These are phyloP conservation scores for Microdochium trichocladiopsis DNA, from an alignment of 2,329 filamentous ascomycete species.

Conservation along the genomic window DNA sequence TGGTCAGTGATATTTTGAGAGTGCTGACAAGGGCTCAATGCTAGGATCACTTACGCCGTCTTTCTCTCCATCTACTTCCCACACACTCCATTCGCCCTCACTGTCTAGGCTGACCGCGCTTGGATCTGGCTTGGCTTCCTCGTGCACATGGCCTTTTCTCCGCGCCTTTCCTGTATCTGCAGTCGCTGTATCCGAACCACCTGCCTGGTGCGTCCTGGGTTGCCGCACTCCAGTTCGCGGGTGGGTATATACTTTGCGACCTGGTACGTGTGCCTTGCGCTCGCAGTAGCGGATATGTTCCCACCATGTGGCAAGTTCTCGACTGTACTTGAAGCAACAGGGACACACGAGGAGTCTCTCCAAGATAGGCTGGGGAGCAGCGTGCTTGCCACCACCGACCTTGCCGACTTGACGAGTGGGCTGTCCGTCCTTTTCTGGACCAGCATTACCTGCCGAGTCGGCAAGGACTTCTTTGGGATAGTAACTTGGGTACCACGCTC, in stretches of 20 bases:
- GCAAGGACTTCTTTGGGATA: conserved; percentile 68
- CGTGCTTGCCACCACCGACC: conserved; percentile 23
- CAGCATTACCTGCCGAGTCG: conserved; percentile 28
- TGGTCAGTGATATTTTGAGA: conserved; percentile 1
- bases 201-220: conserved; percentile 24
- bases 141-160: conserved; percentile 27
- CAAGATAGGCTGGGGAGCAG: conserved; percentile 35
- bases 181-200: conserved; percentile 5
- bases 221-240: conserved; percentile 26
- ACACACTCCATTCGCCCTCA: conserved; percentile 75
- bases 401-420: conserved; percentile 12
- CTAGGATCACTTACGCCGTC: conserved; percentile 52
- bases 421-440: conserved; percentile 6
- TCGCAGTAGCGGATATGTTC: conserved; percentile 53
- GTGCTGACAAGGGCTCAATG: too few species aligned
- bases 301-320: conserved; percentile 51
- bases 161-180: conserved; percentile 20
- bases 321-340: conserved; percentile 89
- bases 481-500: conserved; percentile 89
- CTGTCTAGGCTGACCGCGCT: conserved; percentile 40
- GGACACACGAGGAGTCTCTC: conserved; percentile 79
- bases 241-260: conserved; percentile 66
- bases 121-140: conserved; percentile 20
- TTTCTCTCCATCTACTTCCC: conserved; percentile 86
- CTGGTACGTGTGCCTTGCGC: conserved; percentile 45